Evolutionary conservation across 139 green algal genomes (phyloP).

Genomic region (Astrephomene gubernaculifera): DNA sequence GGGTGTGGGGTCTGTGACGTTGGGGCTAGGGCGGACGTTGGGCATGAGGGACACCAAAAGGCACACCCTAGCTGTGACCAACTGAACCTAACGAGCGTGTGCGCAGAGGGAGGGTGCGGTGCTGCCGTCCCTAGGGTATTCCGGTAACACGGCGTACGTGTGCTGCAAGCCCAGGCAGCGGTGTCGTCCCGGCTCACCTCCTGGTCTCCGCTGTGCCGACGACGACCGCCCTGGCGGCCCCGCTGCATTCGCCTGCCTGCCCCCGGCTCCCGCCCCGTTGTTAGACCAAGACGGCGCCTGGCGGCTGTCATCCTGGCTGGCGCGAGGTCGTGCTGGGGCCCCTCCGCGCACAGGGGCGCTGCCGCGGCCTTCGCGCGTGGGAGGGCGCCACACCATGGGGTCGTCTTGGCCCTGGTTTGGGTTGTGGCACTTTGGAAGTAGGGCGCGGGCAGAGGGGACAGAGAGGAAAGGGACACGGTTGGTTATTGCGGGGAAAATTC

Average conservation of each 20-base stretch:
- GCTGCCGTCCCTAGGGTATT: too few species aligned
- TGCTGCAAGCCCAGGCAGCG: too few species aligned
- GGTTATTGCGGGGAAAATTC: neutral
- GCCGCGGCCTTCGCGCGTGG: constrained; percentile 39
- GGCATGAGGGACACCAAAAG: too few species aligned
- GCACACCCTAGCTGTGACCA: too few species aligned
- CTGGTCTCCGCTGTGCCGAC: constrained; percentile 22
- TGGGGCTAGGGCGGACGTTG: too few species aligned
- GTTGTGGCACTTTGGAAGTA: constrained; percentile 12
- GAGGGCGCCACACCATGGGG: constrained; percentile 70
- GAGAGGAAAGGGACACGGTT: neutral
- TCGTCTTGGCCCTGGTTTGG: constrained; percentile 39
- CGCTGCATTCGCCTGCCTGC: neutral
- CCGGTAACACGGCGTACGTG: too few species aligned
- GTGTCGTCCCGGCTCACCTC: neutral
- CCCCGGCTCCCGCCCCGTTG: constrained; percentile 23
- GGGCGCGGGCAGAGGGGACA: neutral
- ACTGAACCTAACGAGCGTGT: too few species aligned
- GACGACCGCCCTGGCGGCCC: neutral
- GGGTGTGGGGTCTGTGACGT: too few species aligned
- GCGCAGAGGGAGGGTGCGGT: too few species aligned
- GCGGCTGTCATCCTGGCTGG: constrained; percentile 38
- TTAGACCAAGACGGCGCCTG: neutral
- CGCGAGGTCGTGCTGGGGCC: neutral
- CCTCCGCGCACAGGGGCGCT: neutral